Evolutionary conservation across 2,329 filamentous ascomycete species (phyloP).

Genomic region (Paecilomyces fulvus): DNA sequence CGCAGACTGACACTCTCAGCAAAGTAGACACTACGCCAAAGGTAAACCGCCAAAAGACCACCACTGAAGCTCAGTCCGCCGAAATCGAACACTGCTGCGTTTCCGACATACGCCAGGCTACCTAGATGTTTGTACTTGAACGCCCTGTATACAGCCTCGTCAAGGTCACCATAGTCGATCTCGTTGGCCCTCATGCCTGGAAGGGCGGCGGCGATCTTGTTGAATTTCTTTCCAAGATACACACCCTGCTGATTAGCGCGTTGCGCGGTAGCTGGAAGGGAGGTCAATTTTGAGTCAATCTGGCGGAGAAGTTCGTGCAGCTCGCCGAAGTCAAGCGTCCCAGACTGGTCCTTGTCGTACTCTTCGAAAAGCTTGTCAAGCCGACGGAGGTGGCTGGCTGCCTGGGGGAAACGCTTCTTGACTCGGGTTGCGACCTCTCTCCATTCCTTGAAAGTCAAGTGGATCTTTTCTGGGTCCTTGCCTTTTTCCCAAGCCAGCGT

Average conservation of each 20-base stretch:
- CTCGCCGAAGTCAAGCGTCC: slow-evolving; percentile 90
- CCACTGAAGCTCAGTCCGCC: slow-evolving; percentile 70
- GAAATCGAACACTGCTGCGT: slow-evolving; percentile 90
- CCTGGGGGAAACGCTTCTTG: slow-evolving; percentile 83
- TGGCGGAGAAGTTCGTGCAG: slow-evolving; percentile 78
- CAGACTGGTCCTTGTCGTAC: slow-evolving; percentile 88
- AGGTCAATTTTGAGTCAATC: slow-evolving; percentile 92
- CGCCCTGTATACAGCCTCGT: slow-evolving; percentile 84
- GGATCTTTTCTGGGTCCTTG: slow-evolving; percentile 78
- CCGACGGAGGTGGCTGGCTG: slow-evolving; percentile 73
- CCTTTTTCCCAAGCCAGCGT: slow-evolving; percentile 86
- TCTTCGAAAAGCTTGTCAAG: slow-evolving; percentile 84
- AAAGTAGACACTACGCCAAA: slow-evolving; percentile 96
- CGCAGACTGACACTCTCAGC: slow-evolving; percentile 91
- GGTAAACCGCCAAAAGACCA: slow-evolving; percentile 85
- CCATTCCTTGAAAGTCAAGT: slow-evolving; percentile 85
- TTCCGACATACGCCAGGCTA: slow-evolving; percentile 88
- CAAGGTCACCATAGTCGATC: slow-evolving; percentile 78
- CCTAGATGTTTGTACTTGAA: slow-evolving; percentile 93
- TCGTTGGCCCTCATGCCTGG: slow-evolving; percentile 72
- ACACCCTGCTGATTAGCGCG: slow-evolving; percentile 91
- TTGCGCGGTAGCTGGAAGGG: slow-evolving; percentile 88
- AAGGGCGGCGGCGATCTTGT: slow-evolving; percentile 71
- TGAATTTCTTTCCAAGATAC: slow-evolving; percentile 90
- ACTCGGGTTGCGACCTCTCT: slow-evolving; percentile 73